phyloP scores from a whole-genome alignment of 495 filamentous ascomycete species.

The Chaetomium fimeti region DNA sequence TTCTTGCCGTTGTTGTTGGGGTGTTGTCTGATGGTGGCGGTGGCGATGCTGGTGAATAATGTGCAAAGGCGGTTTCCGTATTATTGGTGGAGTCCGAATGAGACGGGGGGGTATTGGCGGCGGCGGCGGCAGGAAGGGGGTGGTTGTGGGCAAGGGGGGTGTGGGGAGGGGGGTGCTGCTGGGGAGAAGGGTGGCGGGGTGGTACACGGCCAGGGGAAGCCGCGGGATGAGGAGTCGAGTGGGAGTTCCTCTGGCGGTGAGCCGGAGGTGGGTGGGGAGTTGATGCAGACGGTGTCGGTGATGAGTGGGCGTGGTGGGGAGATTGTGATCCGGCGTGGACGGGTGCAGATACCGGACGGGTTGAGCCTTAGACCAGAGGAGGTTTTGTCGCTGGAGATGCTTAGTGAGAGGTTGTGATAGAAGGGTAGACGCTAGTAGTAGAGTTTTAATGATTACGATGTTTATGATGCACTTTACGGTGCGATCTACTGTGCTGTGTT shows the following conservation, averaged over 20 bases:
- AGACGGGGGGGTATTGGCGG: conserved; percentile 40
- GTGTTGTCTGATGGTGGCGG: conserved; percentile 60
- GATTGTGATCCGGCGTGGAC: conserved; percentile 22
- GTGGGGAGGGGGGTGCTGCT: conserved; percentile 3
- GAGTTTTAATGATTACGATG: conserved; percentile 10
- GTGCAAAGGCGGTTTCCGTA: conserved; percentile 70
- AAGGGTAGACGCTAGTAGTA: background rate
- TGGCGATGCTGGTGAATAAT: conserved; percentile 73
- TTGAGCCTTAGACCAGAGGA: conserved; percentile 25
- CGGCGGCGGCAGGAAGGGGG: background rate
- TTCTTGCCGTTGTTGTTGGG: conserved; percentile 67
- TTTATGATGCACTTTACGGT: conserved; percentile 3
- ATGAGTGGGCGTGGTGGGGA: background rate
- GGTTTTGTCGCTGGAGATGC: conserved; percentile 25
- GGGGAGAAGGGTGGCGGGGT: conserved; percentile 10
- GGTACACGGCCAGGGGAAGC: background rate
- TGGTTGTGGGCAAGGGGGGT: background rate
- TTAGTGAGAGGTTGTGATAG: conserved; percentile 22
- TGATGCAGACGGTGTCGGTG: conserved; percentile 6
- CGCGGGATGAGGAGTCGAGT: conserved; percentile 11
- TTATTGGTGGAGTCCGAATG: conserved; percentile 70
- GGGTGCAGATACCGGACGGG: conserved; percentile 25
- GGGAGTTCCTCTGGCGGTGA: conserved; percentile 5
- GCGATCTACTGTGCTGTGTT: background rate
- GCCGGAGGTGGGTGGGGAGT: background rate